Conservation (phyloP, 2,329 filamentous ascomycete species). For the Rasamsonia emersonii region DNA sequence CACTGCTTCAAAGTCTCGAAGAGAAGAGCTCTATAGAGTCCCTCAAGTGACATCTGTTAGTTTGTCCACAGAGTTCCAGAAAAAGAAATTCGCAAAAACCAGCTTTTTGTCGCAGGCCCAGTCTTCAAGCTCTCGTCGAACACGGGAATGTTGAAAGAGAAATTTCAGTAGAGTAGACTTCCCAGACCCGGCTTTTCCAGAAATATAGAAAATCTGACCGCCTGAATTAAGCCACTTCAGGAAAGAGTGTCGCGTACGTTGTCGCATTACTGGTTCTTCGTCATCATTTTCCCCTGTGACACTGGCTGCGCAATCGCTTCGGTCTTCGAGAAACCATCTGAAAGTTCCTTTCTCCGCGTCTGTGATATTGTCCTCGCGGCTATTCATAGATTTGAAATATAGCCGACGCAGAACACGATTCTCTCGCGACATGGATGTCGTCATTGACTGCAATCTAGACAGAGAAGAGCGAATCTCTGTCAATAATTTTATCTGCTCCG, state of each 20-base stretch:
- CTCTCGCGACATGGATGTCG: conserved; percentile 4
- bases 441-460: not conserved
- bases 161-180: conserved; percentile 44
- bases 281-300: not conserved
- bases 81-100: conserved; percentile 31
- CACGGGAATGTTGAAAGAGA: conserved; percentile 21
- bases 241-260: conserved; percentile 13
- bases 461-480: not conserved
- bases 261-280: conserved; percentile 4
- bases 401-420: conserved; percentile 8
- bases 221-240: conserved; percentile 18
- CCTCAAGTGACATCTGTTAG: conserved; percentile 34
- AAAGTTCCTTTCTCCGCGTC: conserved; percentile 13
- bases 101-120: conserved; percentile 27
- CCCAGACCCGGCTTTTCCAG: conserved; percentile 39
- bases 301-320: not conserved
- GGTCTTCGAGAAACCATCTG: conserved; percentile 12
- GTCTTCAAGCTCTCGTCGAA: conserved; percentile 16
- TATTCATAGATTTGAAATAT: conserved; percentile 10
- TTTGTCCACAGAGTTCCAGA: conserved; percentile 33
- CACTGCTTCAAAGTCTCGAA: conserved; percentile 25
- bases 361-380: conserved; percentile 10
- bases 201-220: conserved; percentile 28
- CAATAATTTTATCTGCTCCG: no score
- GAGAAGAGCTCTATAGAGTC: conserved; percentile 30